A percentile compares a stretch with the other conserved stretches of the same genome.
phyloP scores from a whole-genome alignment of 2,329 filamentous ascomycete species.

The Xylaria sp. region DNA sequence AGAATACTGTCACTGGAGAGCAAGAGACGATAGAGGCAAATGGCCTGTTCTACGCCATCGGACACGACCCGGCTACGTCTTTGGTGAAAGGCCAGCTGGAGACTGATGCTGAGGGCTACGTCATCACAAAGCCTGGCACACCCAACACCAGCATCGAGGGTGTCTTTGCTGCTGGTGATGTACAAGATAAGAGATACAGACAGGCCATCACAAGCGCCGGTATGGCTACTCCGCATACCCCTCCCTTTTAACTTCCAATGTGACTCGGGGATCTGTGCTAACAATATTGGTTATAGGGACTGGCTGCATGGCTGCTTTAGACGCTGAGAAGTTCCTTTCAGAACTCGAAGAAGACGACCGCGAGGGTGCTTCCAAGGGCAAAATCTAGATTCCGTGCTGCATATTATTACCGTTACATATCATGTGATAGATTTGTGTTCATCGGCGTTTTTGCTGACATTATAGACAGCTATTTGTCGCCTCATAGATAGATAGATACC shows the following conservation, averaged over 20 bases:
- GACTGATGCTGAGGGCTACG: slow-evolving; percentile 89
- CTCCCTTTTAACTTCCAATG: neutral
- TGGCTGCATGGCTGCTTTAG: slow-evolving; percentile 93
- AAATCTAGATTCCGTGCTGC: slow-evolving; percentile 40
- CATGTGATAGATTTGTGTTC: slow-evolving; percentile 24
- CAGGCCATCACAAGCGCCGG: slow-evolving; percentile 98
- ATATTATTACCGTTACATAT: slow-evolving; percentile 5
- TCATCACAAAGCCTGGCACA: slow-evolving; percentile 85
- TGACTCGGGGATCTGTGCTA: slow-evolving; percentile 24
- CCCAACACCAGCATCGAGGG: slow-evolving; percentile 88
- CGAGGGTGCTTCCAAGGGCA: slow-evolving; percentile 47
- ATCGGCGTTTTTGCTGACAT: slow-evolving; percentile 23
- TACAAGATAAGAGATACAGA: slow-evolving; percentile 97
- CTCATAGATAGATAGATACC: slow-evolving; percentile 34
- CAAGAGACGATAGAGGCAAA: slow-evolving; percentile 88
- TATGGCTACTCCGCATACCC: slow-evolving; percentile 57
- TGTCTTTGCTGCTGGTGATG: slow-evolving; percentile 96
- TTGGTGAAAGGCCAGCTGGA: slow-evolving; percentile 91
- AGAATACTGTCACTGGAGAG: slow-evolving; percentile 78
- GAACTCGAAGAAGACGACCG: slow-evolving; percentile 71
- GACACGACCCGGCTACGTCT: slow-evolving; percentile 92
- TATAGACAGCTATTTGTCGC: slow-evolving; percentile 30
- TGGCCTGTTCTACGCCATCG: slow-evolving; percentile 96
- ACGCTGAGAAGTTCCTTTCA: slow-evolving; percentile 91
- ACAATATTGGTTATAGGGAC: slow-evolving; percentile 66